Base-by-base conservation (phyloP, 1,284 basidiomycete species). In the Ustilago lituana region DNA sequence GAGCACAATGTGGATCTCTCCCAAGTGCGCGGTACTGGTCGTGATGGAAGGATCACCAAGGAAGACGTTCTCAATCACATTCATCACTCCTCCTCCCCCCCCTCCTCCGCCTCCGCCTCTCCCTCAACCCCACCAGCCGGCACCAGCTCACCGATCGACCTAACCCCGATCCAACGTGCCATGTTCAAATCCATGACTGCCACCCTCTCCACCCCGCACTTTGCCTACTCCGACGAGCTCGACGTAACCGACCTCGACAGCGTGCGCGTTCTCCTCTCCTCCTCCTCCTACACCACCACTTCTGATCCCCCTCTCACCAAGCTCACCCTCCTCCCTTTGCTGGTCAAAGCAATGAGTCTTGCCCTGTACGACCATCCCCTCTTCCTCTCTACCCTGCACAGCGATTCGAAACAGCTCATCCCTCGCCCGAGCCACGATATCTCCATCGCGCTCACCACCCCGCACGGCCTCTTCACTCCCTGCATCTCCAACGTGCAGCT, bases 291-390 rank as follows among this genome's bases (percentile, higher is more conserved):
- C 40, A 49, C 53, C 11, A 19, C 50, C 8, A 35, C 48, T 0
- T 54, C 68, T 12, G 69, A 72, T 17, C 49, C 54, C 5, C 40
- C 51, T 0, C 63, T 54, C 45, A 86, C 27, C 47, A 87, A 87
- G 41, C 82, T 95, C 31, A 94, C 92, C 0, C 89, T 92, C 80
- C 88, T 96, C 22, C 92, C 91, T 4, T 85, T 95, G 75, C 86
- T 96, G 10, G 85, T 96, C 75, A 97, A 97, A 82, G 90, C 90
- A 0, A 88, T 96, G 41, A 87, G 90, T 0, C 86, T 87, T 64
- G 87, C 92, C 0, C 89, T 94, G 88, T 84, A 87, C 71, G 89
- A 92, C 80, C 91, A 91, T 88, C 90, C 91, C 0, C 84, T 94
- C 47, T 88, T 94, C 85, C 85, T 86, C 0, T 73, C 64, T 0